A percentile compares a stretch with the other conserved stretches of the same genome.
These are phyloP conservation scores for Phytophthora citrophthora DNA, from an alignment of 352 stramenopile genomes.

Conservation along the genomic window DNA sequence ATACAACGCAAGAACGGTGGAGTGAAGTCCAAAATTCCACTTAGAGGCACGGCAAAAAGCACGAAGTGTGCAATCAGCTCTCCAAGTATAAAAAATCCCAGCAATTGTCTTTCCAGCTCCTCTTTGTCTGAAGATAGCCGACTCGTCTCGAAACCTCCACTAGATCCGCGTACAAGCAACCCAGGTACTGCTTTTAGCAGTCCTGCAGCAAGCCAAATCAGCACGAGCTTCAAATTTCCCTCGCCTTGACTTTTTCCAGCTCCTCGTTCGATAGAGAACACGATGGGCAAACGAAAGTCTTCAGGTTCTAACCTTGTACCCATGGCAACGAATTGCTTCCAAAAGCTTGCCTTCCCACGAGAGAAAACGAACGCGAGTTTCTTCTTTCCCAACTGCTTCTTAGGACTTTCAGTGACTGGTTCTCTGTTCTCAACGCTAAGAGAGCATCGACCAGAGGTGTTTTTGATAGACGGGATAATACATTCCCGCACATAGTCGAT, in stretches of 20 bases:
- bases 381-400: conserved; percentile 15
- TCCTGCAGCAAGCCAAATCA: conserved; percentile 42
- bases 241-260: conserved; percentile 19
- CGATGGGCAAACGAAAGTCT: conserved; percentile 53
- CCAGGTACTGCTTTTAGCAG: conserved; percentile 42
- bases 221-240: conserved; percentile 42
- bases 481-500: conserved; percentile 52
- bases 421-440: conserved; percentile 9
- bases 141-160: background rate
- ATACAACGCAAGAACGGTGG: conserved; percentile 56
- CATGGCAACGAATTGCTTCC: conserved; percentile 60
- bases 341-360: conserved; percentile 37
- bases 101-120: conserved; percentile 28
- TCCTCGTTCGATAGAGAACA: conserved; percentile 40
- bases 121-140: conserved; percentile 22
- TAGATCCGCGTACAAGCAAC: conserved; percentile 33
- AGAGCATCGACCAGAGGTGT: background rate
- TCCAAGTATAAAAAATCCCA: conserved; percentile 66
- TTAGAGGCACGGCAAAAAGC: conserved; percentile 52
- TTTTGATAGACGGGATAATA: conserved; percentile 48
- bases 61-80: conserved; percentile 69
- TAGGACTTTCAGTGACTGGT: background rate
- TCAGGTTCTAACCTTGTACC: conserved; percentile 41
- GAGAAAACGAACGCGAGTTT: conserved; percentile 53
- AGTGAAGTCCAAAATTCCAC: conserved; percentile 63